A percentile compares a stretch with the other conserved stretches of the same genome.
These are phyloP conservation scores for Cyberlindnera mycetangii DNA, from an alignment of 805 yeast genomes.

Conservation along the genomic window DNA sequence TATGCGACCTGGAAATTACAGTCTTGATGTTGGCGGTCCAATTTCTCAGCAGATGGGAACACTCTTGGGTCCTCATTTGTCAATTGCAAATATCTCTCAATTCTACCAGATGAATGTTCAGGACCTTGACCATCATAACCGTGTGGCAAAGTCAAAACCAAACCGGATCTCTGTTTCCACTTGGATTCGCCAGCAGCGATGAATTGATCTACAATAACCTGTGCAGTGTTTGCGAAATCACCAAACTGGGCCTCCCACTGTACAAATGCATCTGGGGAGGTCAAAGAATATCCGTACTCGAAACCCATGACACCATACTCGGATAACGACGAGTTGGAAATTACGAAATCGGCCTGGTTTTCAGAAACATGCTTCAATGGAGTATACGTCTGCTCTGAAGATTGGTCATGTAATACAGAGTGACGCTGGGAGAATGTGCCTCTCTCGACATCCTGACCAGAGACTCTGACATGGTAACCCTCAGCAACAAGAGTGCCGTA, in stretches of 20 bases:
- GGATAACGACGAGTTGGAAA: conserved; percentile 92
- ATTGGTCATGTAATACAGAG: conserved; percentile 95
- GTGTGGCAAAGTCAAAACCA: conserved; percentile 93
- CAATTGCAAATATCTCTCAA: conserved; percentile 93
- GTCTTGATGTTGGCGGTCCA: conserved; percentile 97
- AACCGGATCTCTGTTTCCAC: conserved; percentile 98
- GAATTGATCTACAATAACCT: conserved; percentile 95
- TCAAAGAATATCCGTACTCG: conserved; percentile 97
- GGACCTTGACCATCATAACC: conserved; percentile 99
- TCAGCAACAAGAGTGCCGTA: conserved; percentile 89
- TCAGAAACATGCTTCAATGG: conserved; percentile 81
- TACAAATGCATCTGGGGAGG: conserved; percentile 95
- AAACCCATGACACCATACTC: conserved; percentile 99
- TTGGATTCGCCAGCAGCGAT: conserved; percentile 95
- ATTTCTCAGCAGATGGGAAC: conserved; percentile 87
- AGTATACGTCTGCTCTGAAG: conserved; percentile 74
- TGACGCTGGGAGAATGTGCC: conserved; percentile 99
- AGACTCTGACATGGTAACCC: conserved; percentile 94
- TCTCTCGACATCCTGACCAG: conserved; percentile 99
- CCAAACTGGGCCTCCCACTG: conserved; percentile 99
- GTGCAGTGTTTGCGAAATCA: conserved; percentile 99
- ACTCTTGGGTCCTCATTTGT: conserved; percentile 93
- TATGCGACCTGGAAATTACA: conserved; percentile 97
- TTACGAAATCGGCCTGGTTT: conserved; percentile 81
- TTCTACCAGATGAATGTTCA: conserved; percentile 97